Base-by-base conservation (phyloP, 2,329 filamentous ascomycete genomes). In the Fusarium avenaceum region DNA sequence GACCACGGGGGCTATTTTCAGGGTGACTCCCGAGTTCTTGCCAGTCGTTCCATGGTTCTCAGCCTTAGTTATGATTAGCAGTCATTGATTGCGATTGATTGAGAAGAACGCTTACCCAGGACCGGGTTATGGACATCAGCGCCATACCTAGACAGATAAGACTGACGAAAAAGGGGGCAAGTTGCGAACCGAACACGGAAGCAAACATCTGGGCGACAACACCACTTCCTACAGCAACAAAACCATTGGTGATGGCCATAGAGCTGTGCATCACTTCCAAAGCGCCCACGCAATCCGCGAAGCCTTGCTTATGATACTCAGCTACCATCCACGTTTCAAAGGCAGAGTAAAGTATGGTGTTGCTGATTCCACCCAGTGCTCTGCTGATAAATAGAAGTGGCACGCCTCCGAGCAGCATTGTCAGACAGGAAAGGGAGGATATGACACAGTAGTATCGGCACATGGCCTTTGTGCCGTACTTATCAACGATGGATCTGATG, bases 271-370 rank as follows among this genome's bases (percentile, higher is more conserved):
- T 19, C 24, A 45, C 35, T 7, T 40, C 30, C n/a, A 55, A 13
- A 1, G 43, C 15, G 15, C 43, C 48, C 3, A n/a, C 22, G 2
- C 30, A 35, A 0, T 39, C n/a, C 0, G 22, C 43, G 4, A 55
- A 55, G 1, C 15, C 32, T 50, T 55, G 43, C 14, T 19, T 26
- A 0, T 39, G 17, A 15, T 49, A 39, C 13, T 55, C 52, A 3
- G 44, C 32, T 2, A n/a, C n/a, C 52, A 55, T 55, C 44, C 52
- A 55, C 10, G 1, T 19, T 26, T 55, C 44, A 13, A 55, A 55
- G 1, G 20, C 24, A 0, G 44, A 50, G 52, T 39, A 32, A 2
- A 55, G 32, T 2, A 55, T 15, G 2, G 44, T 7, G 0, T 15
- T 55, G 32, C 44, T 24, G 3, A 32, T 3, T 0, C 52, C 52